Base-by-base conservation (phyloP, 768 basidiomycete species). In the Lactifluus echinatus region DNA sequence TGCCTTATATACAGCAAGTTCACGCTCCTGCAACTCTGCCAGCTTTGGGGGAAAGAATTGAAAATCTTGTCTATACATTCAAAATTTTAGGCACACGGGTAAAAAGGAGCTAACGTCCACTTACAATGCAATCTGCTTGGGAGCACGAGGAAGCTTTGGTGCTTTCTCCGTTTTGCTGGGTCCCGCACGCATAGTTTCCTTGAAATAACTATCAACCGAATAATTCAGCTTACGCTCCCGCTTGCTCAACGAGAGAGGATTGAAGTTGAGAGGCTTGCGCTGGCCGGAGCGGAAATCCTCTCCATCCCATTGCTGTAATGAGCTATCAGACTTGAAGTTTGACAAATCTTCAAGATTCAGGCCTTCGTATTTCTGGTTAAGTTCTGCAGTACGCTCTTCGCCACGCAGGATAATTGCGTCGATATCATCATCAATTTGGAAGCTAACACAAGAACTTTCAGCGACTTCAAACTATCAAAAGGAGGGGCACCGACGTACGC, bases 321-420 rank as follows among this genome's bases (percentile, higher is more conserved):
- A 87, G 26, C 85, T 87, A 63, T 97, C 93, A 8, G 90, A 85
- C 72, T 96, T 95, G 81, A 98, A 99, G 74, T 91, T 97, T 68
- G 88, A 94, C 33, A 98, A 75, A 65, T 96, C 94, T 67, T 99
- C 96, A 44, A 99, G 78, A 65, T 91, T 93, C 52, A 98, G 79
- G 2, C 82, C 85, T 64, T 93, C 93, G 66, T 96, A 99, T 71
- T 95, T 96, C 73, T 77, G 85, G 66, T 84, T 93, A 55, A 99
- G 76, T 72, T 91, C 87, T 0, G 78, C 76, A 0, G 95, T 98
- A 33, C 93, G 84, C 63, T 91, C 85, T 71, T 98, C 93, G 24
- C 96, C 96, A 11, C 84, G 81, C 2, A 80, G 77, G 62, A 99
- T 97, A 72, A 99, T 94, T 3, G 76, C 90, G 43, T 98, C 95